These are phyloP conservation scores for Mallotus repandus DNA, from an alignment of 441 rosid genomes.

Conservation along the genomic window DNA sequence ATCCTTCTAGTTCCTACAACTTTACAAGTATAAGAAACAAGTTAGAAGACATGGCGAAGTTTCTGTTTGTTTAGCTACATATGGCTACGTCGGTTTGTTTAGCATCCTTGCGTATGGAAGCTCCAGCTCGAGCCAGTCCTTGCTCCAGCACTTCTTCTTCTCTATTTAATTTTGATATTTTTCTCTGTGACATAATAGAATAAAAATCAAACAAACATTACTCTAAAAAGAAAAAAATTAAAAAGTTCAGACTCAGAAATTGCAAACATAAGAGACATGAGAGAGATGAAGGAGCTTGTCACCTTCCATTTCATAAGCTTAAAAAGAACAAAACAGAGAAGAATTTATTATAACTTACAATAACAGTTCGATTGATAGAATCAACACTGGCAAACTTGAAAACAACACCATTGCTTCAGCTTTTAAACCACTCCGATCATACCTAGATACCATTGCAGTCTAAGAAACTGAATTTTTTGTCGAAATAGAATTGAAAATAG, in stretches of 20 bases:
- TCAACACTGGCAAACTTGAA: slow-evolving; percentile 32
- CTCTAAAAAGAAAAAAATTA: neutral
- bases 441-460: slow-evolving; percentile 69
- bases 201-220: neutral
- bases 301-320: no score
- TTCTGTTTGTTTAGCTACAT: no score
- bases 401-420: slow-evolving; percentile 58
- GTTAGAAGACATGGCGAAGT: no score
- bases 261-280: no score
- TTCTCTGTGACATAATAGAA: slow-evolving; percentile 32
- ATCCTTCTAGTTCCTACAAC: no score
- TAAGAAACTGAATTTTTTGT: slow-evolving; percentile 53
- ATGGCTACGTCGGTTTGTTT: slow-evolving; percentile 14
- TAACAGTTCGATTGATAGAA: no score
- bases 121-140: slow-evolving; percentile 74
- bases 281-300: no score
- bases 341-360: no score
- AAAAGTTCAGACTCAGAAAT: no score
- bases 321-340: no score
- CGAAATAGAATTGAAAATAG: slow-evolving; percentile 52
- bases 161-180: slow-evolving; percentile 34
- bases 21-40: no score
- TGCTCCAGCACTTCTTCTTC: slow-evolving; percentile 37
- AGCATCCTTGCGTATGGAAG: slow-evolving; percentile 52
- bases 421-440: slow-evolving; percentile 64